Conservation (phyloP, 2,329 filamentous ascomycete genomes). For the Neoarthrinium moseri region DNA sequence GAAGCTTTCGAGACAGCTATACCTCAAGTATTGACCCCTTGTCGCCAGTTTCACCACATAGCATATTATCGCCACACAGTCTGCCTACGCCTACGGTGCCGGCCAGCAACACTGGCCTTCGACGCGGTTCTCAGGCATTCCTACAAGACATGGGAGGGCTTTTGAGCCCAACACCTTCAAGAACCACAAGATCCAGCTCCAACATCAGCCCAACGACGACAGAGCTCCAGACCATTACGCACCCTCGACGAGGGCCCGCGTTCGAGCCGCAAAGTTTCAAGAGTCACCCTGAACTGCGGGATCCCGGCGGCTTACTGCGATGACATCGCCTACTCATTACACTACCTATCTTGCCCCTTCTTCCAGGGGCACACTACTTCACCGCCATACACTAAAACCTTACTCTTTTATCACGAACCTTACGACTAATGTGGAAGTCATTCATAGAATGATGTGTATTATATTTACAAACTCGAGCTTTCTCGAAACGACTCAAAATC, state of each 20-base stretch:
- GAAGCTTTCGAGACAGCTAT: slow-evolving; percentile 38
- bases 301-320: slow-evolving; percentile 37
- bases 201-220: slow-evolving; percentile 29
- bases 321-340: slow-evolving; percentile 16
- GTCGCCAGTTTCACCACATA: slow-evolving; percentile 5
- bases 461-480: background rate
- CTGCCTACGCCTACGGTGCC: slow-evolving; percentile 42
- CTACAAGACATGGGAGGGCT: slow-evolving; percentile 58
- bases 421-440: slow-evolving; percentile 11
- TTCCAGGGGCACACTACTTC: background rate
- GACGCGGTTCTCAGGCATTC: slow-evolving; percentile 56
- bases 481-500: slow-evolving; percentile 3
- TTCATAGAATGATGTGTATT: slow-evolving; percentile 5
- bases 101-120: slow-evolving; percentile 43
- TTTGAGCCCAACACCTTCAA: slow-evolving; percentile 38
- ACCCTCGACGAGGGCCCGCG: slow-evolving; percentile 34
- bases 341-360: slow-evolving; percentile 12
- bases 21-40: slow-evolving; percentile 40
- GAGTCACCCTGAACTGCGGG: slow-evolving; percentile 32
- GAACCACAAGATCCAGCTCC: slow-evolving; percentile 29
- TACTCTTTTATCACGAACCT: slow-evolving; percentile 14
- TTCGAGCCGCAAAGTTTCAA: slow-evolving; percentile 28
- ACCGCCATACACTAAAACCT: background rate
- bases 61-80: slow-evolving; percentile 25
- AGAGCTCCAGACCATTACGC: slow-evolving; percentile 46